These are phyloP conservation scores for Syzygium syzygioides DNA, from an alignment of 441 rosid genomes.

Conservation along the genomic window DNA sequence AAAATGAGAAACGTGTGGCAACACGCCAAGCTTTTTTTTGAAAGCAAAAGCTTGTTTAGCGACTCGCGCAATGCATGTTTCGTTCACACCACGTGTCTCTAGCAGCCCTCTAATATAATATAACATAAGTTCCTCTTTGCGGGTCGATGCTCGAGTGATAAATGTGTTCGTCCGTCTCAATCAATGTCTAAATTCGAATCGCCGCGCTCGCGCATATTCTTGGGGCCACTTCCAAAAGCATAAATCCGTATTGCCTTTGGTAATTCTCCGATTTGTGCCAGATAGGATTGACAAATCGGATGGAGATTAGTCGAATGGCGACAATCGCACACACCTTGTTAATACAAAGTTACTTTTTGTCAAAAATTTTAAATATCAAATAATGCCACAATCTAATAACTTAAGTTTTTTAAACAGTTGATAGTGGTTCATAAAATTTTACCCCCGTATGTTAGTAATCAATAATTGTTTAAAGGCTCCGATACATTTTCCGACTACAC, in stretches of 20 bases:
- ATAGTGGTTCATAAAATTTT: not conserved
- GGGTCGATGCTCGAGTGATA: not conserved
- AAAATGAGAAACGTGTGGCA: not conserved
- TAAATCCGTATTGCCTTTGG: not conserved
- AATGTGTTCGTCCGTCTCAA: not conserved
- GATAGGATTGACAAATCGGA: not conserved
- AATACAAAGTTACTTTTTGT: not conserved
- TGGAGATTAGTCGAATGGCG: not conserved
- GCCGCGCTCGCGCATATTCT: not conserved
- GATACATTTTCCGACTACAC: not conserved
- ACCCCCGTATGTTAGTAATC: not conserved
- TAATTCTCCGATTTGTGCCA: not conserved
- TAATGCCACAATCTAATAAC: not conserved
- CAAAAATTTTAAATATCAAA: not conserved
- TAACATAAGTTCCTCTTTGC: not conserved
- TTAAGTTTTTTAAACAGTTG: not conserved
- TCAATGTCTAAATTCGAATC: not conserved
- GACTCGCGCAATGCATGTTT: not conserved
- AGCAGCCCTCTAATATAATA: not conserved
- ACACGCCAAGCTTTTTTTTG: not conserved
- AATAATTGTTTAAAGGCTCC: not conserved
- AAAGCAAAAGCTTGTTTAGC: not conserved
- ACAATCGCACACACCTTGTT: fast-evolving
- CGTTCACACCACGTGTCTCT: not conserved
- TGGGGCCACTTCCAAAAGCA: not conserved